Percentiles rank a stretch among this genome's conserved stretches.
These are phyloP conservation scores for Tetrahymena borealis DNA, from an alignment of 73 alveolate species.

Conservation along the genomic window DNA sequence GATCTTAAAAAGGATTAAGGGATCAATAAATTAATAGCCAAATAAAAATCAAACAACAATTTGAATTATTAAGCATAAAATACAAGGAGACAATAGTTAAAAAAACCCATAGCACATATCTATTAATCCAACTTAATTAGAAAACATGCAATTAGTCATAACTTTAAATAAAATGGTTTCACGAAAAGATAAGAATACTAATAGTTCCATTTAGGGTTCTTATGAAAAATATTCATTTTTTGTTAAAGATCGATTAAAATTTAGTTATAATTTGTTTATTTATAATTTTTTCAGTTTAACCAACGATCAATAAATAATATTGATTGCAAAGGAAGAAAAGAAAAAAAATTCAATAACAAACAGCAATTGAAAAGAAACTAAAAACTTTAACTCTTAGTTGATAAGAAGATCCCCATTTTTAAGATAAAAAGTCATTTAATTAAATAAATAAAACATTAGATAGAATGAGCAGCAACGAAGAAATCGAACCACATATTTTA, in stretches of 20 bases:
- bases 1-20: too few species aligned
- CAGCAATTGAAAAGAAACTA: not conserved
- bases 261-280: not conserved
- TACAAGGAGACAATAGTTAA: too few species aligned
- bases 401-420: not conserved
- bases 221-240: not conserved
- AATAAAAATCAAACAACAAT: too few species aligned
- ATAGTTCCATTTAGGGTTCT: not conserved
- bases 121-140: too few species aligned
- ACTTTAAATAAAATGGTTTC: not conserved
- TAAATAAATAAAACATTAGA: not conserved
- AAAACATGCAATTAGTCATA: too few species aligned
- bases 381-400: not conserved
- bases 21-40: too few species aligned
- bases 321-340: not conserved
- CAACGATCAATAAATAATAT: not conserved
- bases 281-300: not conserved
- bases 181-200: not conserved
- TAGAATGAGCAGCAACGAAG: conserved; percentile 43
- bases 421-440: too few species aligned
- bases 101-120: too few species aligned
- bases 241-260: not conserved
- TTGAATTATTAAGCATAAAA: too few species aligned
- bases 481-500: conserved; percentile 68
- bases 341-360: not conserved